Conservation (phyloP, 768 basidiomycete genomes). For the Phlegmacium glaucopus region DNA sequence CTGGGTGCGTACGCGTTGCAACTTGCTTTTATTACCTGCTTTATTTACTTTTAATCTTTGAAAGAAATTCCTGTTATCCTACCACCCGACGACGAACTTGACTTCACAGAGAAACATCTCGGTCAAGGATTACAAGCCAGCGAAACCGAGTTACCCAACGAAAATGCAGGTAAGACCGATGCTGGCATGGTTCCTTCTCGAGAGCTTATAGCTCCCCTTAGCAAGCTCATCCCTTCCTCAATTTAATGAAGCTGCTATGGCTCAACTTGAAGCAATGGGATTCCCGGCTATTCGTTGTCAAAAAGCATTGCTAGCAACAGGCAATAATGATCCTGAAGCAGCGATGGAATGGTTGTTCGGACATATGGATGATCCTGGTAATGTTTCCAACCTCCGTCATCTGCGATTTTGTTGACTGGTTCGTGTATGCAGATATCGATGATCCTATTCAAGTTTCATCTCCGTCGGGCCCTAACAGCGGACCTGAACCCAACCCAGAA, state of each 20-base stretch:
- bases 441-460: constrained; percentile 50
- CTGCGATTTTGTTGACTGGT: not conserved
- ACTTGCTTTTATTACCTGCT: not conserved
- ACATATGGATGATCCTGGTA: constrained; percentile 94
- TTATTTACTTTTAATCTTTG: not conserved
- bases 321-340: constrained; percentile 64
- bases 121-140: constrained; percentile 67
- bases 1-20: constrained; percentile 72
- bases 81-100: constrained; percentile 52
- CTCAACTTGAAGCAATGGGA: constrained; percentile 83
- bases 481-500: constrained; percentile 54
- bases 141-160: constrained; percentile 69
- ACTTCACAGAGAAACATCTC: constrained; percentile 56
- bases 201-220: not conserved
- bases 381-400: constrained; percentile 8
- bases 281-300: constrained; percentile 86
- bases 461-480: constrained; percentile 13
- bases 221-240: constrained; percentile 44
- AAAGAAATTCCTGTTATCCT: constrained; percentile 84
- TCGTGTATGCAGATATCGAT: constrained; percentile 72
- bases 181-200: not conserved
- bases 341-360: constrained; percentile 97
- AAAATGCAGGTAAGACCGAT: constrained; percentile 28
- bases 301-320: constrained; percentile 88
- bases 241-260: constrained; percentile 74